Evolutionary conservation across 257 asterid genomes (phyloP).

Genomic region (Avicennia marina): DNA sequence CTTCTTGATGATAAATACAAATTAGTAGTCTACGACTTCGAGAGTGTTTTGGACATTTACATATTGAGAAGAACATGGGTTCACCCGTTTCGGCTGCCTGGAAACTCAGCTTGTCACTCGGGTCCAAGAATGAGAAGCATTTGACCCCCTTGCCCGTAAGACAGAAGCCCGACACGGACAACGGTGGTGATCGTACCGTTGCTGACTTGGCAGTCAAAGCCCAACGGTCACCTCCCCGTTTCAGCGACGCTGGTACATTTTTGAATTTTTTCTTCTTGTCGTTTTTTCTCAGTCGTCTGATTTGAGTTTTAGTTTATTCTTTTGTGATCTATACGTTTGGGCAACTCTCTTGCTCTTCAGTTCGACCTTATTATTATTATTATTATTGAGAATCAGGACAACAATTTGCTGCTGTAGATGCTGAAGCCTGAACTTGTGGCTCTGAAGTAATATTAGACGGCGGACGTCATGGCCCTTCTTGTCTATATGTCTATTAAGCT

Average conservation of each 20-base stretch:
- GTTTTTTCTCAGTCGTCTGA: neutral
- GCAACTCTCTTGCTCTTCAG: too few species aligned
- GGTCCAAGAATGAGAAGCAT: slow-evolving; percentile 26
- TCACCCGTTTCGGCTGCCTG: slow-evolving; percentile 30
- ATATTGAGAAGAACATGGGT: slow-evolving; percentile 34
- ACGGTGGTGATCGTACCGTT: slow-evolving; percentile 15
- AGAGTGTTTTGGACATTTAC: too few species aligned
- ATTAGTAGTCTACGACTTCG: too few species aligned
- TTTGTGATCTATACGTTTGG: too few species aligned
- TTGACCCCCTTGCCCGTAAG: slow-evolving; percentile 37
- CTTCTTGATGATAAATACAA: too few species aligned
- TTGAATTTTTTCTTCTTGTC: neutral
- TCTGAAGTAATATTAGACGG: too few species aligned
- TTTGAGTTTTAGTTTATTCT: neutral
- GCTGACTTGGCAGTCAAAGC: slow-evolving; percentile 30
- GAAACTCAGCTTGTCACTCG: slow-evolving; percentile 27
- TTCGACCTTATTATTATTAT: too few species aligned
- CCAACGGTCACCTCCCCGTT: slow-evolving; percentile 27
- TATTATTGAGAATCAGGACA: too few species aligned
- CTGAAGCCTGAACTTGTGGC: too few species aligned
- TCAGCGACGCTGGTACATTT: slow-evolving; percentile 13
- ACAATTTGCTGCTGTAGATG: too few species aligned
- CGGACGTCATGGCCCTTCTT: too few species aligned
- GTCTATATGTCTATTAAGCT: too few species aligned
- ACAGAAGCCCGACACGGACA: slow-evolving; percentile 20